Conservation (phyloP, 345 rosid genomes). For the Ailanthus altissimus region DNA sequence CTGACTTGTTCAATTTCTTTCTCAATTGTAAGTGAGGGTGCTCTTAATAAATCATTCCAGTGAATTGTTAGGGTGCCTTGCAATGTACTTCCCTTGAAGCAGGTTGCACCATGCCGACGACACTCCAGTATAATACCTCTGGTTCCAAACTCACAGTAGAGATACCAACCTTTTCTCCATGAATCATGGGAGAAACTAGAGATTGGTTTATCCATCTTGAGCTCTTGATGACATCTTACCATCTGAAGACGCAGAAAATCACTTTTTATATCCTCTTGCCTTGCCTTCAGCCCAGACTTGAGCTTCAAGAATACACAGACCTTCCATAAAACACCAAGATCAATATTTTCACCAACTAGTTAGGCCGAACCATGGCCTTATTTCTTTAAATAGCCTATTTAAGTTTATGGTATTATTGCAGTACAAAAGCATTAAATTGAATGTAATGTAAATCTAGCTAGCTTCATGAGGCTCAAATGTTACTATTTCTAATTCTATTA, state of each 20-base stretch:
- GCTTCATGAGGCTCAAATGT: not conserved
- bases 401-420: not conserved
- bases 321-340: slow-evolving; percentile 36
- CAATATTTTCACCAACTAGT: not conserved
- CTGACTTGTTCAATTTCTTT: slow-evolving; percentile 50
- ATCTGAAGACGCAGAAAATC: slow-evolving; percentile 56
- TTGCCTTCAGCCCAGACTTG: slow-evolving; percentile 35
- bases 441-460: not conserved
- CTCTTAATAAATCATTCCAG: slow-evolving; percentile 83
- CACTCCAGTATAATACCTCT: slow-evolving; percentile 62
- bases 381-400: not conserved
- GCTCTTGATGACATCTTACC: slow-evolving; percentile 72
- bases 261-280: slow-evolving; percentile 25
- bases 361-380: not conserved
- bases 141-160: slow-evolving; percentile 84
- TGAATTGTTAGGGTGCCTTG: slow-evolving; percentile 41
- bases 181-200: slow-evolving; percentile 41
- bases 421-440: not conserved
- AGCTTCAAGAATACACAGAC: slow-evolving; percentile 59
- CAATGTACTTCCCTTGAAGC: slow-evolving; percentile 45
- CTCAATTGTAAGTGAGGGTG: slow-evolving; percentile 54
- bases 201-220: slow-evolving; percentile 52
- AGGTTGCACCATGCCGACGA: slow-evolving; percentile 40
- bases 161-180: slow-evolving; percentile 69
- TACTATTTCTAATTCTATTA: not conserved